A percentile compares a stretch with the other conserved stretches of the same genome.
phyloP scores from a whole-genome alignment of 441 rosid genomes.

The Breynia disticha region DNA sequence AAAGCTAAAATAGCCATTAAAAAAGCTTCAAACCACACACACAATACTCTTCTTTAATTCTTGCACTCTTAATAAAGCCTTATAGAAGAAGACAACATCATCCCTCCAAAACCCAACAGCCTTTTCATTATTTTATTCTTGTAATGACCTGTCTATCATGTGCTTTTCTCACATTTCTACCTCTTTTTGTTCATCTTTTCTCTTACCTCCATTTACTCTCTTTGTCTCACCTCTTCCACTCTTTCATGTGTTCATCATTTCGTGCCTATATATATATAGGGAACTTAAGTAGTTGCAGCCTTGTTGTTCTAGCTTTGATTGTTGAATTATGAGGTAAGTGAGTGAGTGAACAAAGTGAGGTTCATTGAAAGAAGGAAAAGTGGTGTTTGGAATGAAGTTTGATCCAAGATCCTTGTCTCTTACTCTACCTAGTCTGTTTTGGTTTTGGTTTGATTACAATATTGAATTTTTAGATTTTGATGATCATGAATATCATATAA shows the following conservation, averaged over 20 bases:
- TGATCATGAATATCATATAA: too few species aligned
- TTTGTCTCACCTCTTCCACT: slow-evolving; percentile 13
- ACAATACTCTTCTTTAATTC: not conserved
- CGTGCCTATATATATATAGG: not conserved
- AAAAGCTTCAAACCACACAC: too few species aligned
- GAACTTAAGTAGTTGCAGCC: slow-evolving; percentile 19
- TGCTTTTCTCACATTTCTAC: slow-evolving; percentile 25
- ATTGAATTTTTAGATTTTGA: too few species aligned
- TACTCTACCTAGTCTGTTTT: not conserved
- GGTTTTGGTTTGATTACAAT: not conserved
- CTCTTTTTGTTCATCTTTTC: not conserved
- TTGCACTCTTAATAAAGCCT: not conserved
- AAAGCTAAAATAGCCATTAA: too few species aligned
- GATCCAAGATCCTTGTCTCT: slow-evolving; percentile 38
- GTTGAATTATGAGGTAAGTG: slow-evolving; percentile 39
- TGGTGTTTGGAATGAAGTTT: slow-evolving; percentile 75
- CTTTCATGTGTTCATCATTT: slow-evolving; percentile 3
- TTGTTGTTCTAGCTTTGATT: slow-evolving; percentile 20
- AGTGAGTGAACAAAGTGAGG: not conserved
- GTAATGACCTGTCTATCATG: slow-evolving; percentile 55
- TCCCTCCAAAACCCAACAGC: slow-evolving; percentile 34
- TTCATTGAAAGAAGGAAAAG: slow-evolving; percentile 29
- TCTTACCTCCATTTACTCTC: slow-evolving; percentile 11
- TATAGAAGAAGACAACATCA: too few species aligned
- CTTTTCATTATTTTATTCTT: slow-evolving; percentile 30